Conservation (phyloP, 148 eudicot species). For the Diospyros kaki region DNA sequence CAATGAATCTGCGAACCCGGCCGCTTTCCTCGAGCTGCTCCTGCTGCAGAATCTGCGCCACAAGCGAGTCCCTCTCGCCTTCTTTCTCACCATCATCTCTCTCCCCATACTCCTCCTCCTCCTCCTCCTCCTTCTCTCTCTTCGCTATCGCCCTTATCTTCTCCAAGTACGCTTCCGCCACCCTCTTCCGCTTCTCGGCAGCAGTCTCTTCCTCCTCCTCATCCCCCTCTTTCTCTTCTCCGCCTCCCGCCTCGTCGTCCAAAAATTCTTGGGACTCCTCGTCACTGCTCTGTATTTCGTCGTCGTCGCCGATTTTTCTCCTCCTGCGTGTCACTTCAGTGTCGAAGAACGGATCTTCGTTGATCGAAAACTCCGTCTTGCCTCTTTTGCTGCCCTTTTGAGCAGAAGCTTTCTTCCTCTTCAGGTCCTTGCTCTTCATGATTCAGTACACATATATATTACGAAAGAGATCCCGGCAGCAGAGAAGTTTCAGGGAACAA, state of each 20-base stretch:
- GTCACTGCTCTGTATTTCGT: slow-evolving; percentile 36
- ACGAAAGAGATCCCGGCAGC: not conserved
- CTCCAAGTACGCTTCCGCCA: slow-evolving; percentile 30
- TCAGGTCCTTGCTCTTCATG: slow-evolving; percentile 24
- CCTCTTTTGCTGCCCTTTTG: slow-evolving; percentile 13
- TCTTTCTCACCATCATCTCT: slow-evolving; percentile 38
- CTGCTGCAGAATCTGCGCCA: slow-evolving; percentile 56
- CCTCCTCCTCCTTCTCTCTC: slow-evolving; percentile 33
- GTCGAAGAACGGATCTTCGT: slow-evolving; percentile 35
- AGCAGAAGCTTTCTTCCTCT: slow-evolving; percentile 22
- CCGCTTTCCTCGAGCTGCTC: slow-evolving; percentile 91
- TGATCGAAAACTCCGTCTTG: slow-evolving; percentile 20
- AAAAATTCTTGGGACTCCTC: slow-evolving; percentile 26
- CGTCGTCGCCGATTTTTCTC: slow-evolving; percentile 31
- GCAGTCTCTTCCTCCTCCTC: slow-evolving; percentile 44
- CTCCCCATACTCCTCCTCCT: slow-evolving; percentile 25
- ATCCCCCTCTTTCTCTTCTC: slow-evolving; percentile 18
- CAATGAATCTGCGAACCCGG: slow-evolving; percentile 55
- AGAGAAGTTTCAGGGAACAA: no score
- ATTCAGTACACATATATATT: not conserved
- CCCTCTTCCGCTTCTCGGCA: slow-evolving; percentile 38
- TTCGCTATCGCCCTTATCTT: slow-evolving; percentile 19
- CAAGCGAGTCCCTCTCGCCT: slow-evolving; percentile 55
- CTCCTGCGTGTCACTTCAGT: slow-evolving; percentile 27
- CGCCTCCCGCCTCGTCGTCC: not conserved